Conservation (phyloP, 2,329 filamentous ascomycete genomes). For the Aspergillus ochraceus region DNA sequence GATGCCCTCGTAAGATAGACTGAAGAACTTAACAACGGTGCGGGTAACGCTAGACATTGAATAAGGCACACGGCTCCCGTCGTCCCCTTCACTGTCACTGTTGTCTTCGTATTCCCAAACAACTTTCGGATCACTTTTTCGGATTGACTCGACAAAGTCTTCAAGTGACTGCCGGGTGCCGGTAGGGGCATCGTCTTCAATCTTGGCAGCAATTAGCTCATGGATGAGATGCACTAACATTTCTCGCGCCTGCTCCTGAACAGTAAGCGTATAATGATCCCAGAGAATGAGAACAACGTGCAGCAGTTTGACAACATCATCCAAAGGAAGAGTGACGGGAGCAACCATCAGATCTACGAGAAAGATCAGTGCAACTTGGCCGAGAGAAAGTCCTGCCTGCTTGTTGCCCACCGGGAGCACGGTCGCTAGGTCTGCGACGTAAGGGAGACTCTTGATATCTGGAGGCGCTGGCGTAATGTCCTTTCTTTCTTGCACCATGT, state of each 20-base stretch:
- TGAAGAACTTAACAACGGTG: conserved; percentile 82
- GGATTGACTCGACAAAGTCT: conserved; percentile 81
- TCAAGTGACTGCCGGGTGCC: conserved; percentile 77
- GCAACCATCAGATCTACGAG: conserved; percentile 96
- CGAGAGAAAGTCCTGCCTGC: conserved; percentile 84
- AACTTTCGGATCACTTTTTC: conserved; percentile 78
- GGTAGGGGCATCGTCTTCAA: conserved; percentile 68
- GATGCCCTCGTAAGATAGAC: conserved; percentile 78
- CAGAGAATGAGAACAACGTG: conserved; percentile 92
- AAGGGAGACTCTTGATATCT: conserved; percentile 75
- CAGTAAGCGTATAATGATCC: conserved; percentile 94
- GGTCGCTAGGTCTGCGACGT: conserved; percentile 80
- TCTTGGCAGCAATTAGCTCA: conserved; percentile 79
- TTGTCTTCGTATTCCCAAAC: conserved; percentile 95
- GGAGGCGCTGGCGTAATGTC: conserved; percentile 62
- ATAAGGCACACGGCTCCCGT: conserved; percentile 76
- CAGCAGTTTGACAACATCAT: conserved; percentile 80
- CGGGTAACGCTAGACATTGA: conserved; percentile 84
- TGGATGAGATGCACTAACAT: conserved; percentile 98
- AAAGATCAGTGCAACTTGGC: conserved; percentile 88
- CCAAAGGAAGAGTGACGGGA: conserved; percentile 74
- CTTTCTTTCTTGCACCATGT: conserved; percentile 94
- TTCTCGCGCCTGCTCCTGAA: conserved; percentile 94
- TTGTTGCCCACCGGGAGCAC: conserved; percentile 86
- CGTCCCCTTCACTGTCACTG: conserved; percentile 72